These are phyloP conservation scores for Lepidium sativum DNA, from an alignment of 345 rosid species.

Conservation along the genomic window DNA sequence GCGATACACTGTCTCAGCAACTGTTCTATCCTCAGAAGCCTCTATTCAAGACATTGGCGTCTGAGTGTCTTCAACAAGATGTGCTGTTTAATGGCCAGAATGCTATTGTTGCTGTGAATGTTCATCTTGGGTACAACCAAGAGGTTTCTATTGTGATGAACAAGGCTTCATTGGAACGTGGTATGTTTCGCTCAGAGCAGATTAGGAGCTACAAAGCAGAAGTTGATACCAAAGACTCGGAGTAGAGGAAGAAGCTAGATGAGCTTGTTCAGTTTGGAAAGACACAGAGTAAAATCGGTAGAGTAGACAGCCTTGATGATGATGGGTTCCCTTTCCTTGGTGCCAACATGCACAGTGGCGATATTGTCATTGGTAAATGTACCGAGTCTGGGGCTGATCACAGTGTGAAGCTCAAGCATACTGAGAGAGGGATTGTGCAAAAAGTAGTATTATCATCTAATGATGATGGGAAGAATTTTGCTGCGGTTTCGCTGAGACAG, in stretches of 20 bases:
- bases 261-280: constrained; percentile 62
- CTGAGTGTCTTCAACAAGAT: constrained; percentile 63
- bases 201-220: constrained; percentile 87
- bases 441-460: constrained; percentile 82
- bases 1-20: constrained; percentile 73
- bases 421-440: constrained; percentile 86
- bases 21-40: constrained; percentile 84
- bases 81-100: constrained; percentile 83
- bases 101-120: constrained; percentile 90
- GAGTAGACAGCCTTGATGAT: constrained; percentile 83
- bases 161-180: constrained; percentile 79
- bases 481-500: constrained; percentile 82
- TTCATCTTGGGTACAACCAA: constrained; percentile 88
- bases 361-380: constrained; percentile 77
- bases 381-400: constrained; percentile 79
- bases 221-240: constrained; percentile 66
- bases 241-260: constrained; percentile 50
- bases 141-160: constrained; percentile 95
- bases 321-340: constrained; percentile 87
- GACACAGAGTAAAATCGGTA: constrained; percentile 56
- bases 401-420: constrained; percentile 79
- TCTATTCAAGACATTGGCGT: constrained; percentile 60
- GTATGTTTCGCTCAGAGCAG: constrained; percentile 87
- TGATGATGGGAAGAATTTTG: constrained; percentile 91
- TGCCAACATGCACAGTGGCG: constrained; percentile 74